Conservation (phyloP, 164 flowering plant genomes). For the Malania oleifera region DNA sequence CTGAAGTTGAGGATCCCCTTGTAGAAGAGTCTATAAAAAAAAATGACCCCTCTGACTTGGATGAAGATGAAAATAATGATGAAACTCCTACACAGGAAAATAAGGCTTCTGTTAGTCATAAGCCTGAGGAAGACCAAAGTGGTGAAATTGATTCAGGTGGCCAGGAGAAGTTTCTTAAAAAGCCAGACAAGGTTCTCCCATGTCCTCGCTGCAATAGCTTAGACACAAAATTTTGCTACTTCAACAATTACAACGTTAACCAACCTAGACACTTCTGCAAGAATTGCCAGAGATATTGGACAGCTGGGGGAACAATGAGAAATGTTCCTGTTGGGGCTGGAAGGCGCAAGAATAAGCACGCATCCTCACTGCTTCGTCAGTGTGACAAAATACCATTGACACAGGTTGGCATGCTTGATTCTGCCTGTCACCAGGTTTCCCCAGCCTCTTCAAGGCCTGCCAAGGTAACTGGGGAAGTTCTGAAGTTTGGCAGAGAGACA, state of each 20-base stretch:
- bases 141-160: conserved; percentile 16
- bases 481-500: conserved; percentile 40
- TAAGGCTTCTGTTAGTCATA: conserved; percentile 7
- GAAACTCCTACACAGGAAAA: conserved; percentile 8
- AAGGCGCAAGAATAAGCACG: conserved; percentile 41
- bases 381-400: conserved; percentile 27
- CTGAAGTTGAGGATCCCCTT: conserved; percentile 2
- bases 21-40: conserved; percentile 3
- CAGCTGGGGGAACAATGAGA: conserved; percentile 53
- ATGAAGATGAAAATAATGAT: conserved; percentile 14
- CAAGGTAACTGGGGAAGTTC: conserved; percentile 26
- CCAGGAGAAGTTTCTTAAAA: conserved; percentile 24
- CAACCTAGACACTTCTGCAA: conserved; percentile 54
- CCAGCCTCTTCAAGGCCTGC: conserved; percentile 19
- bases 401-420: conserved; percentile 17
- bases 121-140: conserved; percentile 23
- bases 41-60: conserved; percentile 11
- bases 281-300: conserved; percentile 57
- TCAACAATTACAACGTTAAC: conserved; percentile 53
- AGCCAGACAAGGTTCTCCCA: conserved; percentile 45
- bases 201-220: conserved; percentile 56
- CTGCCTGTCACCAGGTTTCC: conserved; percentile 22
- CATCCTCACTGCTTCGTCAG: conserved; percentile 31
- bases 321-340: conserved; percentile 56
- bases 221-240: conserved; percentile 51